A percentile compares a stretch with the other conserved stretches of the same genome.
Conservation (phyloP, 2,329 filamentous ascomycete species). For the Coleophoma cylindrospora region DNA sequence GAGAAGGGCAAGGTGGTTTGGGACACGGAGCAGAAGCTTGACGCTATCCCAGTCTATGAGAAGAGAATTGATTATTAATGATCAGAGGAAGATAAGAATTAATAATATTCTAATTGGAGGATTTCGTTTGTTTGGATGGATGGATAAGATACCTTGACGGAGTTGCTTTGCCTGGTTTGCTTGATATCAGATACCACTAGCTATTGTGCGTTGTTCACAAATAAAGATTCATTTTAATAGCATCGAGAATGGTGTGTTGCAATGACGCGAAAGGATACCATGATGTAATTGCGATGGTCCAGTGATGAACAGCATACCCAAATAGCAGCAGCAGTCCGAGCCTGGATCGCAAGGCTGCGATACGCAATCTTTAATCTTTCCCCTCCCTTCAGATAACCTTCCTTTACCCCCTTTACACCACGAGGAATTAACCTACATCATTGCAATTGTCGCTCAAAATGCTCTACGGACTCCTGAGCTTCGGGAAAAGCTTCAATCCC, state of each 20-base stretch:
- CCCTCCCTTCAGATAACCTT: too few relatives aligned
- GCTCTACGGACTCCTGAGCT: slow-evolving; percentile 9
- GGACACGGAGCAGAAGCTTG: slow-evolving; percentile 35
- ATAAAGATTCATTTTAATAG: not conserved
- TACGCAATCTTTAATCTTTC: too few relatives aligned
- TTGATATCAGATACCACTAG: not conserved
- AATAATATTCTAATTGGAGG: not conserved
- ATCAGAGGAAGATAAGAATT: too few relatives aligned
- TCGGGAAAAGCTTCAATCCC: slow-evolving; percentile 9
- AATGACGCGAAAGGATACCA: too few relatives aligned
- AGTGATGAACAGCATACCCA: too few relatives aligned
- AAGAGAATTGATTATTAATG: slow-evolving; percentile 21
- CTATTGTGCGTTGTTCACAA: not conserved
- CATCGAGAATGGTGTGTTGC: not conserved
- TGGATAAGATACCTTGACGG: too few relatives aligned
- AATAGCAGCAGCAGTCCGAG: too few relatives aligned
- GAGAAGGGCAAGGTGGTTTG: slow-evolving; percentile 63
- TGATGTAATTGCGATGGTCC: too few relatives aligned
- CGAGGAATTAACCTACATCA: too few relatives aligned
- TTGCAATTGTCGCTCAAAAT: not conserved
- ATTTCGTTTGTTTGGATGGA: too few relatives aligned
- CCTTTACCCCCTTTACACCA: too few relatives aligned
- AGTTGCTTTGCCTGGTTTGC: not conserved
- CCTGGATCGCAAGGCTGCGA: too few relatives aligned
- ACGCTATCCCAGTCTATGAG: slow-evolving; percentile 18